A percentile compares a stretch with the other conserved stretches of the same genome.
Conservation (phyloP, 2,329 filamentous ascomycete genomes). For the Sporothrix pallida region DNA sequence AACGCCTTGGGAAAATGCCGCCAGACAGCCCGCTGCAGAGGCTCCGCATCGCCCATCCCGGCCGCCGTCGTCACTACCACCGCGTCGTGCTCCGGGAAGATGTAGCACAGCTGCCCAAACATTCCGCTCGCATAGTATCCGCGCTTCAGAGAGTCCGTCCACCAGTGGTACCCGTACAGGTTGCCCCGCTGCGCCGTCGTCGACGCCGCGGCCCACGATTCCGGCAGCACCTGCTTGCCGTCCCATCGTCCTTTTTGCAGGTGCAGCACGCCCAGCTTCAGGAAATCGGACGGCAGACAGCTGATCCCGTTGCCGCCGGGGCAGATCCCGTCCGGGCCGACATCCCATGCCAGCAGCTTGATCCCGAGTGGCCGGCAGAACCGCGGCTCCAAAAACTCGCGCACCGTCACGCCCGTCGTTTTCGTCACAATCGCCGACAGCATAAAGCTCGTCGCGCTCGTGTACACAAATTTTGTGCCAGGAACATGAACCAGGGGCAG, state of each 20-base stretch:
- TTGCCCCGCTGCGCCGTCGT: not conserved
- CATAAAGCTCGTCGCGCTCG: conserved; percentile 8
- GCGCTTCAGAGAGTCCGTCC: conserved; percentile 1
- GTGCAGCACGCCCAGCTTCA: not conserved
- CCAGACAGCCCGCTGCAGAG: conserved; percentile 1
- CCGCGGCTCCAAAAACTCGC: not conserved
- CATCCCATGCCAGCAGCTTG: not conserved
- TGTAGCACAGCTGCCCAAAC: not conserved
- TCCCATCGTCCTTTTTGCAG: not conserved
- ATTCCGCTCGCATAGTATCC: conserved; percentile 2
- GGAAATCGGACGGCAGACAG: not conserved
- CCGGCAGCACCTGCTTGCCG: not conserved
- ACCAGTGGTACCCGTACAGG: conserved; percentile 5
- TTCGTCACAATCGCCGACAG: not conserved
- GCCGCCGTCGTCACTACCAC: not conserved
- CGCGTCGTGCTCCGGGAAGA: not conserved
- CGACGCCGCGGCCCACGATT: not conserved
- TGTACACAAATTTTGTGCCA: not conserved
- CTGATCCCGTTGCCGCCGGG: not conserved
- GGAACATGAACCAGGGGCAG: not conserved
- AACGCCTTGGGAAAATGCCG: not conserved
- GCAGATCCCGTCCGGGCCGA: not conserved
- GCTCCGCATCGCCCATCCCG: conserved; percentile 1
- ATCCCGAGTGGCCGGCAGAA: not conserved
- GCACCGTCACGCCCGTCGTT: not conserved